These are phyloP conservation scores for Epithele typhae DNA, from an alignment of 768 basidiomycete genomes.

Conservation along the genomic window DNA sequence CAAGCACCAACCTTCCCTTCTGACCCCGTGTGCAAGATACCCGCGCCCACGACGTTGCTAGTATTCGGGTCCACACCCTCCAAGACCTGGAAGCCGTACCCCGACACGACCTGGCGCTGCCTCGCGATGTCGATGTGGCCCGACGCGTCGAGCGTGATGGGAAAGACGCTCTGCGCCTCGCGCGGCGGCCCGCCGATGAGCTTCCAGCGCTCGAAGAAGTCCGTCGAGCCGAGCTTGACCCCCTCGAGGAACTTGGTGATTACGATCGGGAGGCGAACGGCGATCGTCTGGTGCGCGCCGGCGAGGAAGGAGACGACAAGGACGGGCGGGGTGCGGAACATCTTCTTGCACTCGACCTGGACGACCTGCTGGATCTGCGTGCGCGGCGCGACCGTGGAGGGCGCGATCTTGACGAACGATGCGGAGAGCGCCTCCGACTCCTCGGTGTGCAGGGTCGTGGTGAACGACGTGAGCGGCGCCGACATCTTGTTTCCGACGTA, in stretches of 20 bases:
- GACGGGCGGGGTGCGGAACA: constrained; percentile 73
- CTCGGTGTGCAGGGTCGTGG: constrained; percentile 69
- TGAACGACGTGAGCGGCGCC: constrained; percentile 86
- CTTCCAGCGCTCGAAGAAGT: constrained; percentile 99
- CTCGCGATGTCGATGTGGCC: constrained; percentile 74
- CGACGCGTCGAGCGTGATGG: constrained; percentile 58
- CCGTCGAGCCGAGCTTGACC: constrained; percentile 73
- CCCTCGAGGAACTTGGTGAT: constrained; percentile 92
- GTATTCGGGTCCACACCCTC: constrained; percentile 90
- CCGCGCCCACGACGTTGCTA: constrained; percentile 91
- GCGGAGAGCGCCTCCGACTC: constrained; percentile 75
- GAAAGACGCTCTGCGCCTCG: constrained; percentile 86
- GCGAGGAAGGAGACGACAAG: constrained; percentile 88
- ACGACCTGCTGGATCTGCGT: constrained; percentile 92
- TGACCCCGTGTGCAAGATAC: constrained; percentile 87
- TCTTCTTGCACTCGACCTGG: constrained; percentile 91
- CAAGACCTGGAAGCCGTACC: constrained; percentile 72
- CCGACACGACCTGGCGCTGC: constrained; percentile 72
- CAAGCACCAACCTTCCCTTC: constrained; percentile 96
- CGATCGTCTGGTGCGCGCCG: constrained; percentile 84
- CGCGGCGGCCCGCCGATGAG: constrained; percentile 93
- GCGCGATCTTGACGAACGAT: constrained; percentile 88
- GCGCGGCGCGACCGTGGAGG: constrained; percentile 71
- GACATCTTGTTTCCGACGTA: constrained; percentile 96
- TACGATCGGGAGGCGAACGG: constrained; percentile 80